Percentiles rank a stretch among this genome's conserved stretches.
These are phyloP conservation scores for Penicillium manginii DNA, from an alignment of 495 filamentous ascomycete genomes.

Conservation along the genomic window DNA sequence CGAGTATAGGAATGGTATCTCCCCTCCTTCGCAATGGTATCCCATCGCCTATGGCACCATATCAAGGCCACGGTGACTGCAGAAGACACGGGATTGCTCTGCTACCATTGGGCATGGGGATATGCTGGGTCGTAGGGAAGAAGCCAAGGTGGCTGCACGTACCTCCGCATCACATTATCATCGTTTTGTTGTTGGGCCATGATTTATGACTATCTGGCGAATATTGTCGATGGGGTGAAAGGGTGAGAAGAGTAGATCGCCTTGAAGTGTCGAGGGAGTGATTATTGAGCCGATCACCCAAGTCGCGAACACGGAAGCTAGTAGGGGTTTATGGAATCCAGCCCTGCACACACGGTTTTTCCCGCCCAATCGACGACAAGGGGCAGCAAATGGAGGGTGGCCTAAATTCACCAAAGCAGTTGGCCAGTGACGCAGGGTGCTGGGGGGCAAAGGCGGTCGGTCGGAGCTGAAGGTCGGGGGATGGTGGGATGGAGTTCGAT, in stretches of 20 bases:
- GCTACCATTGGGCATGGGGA: conserved; percentile 14
- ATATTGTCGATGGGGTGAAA: conserved; percentile 1
- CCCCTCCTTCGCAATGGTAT: background rate
- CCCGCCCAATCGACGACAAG: conserved; percentile 22
- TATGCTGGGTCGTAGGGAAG: conserved; percentile 12
- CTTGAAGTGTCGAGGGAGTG: background rate
- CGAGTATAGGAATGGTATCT: background rate
- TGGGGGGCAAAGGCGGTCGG: conserved; percentile 23
- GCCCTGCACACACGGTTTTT: conserved; percentile 18
- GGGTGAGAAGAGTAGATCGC: conserved; percentile 1
- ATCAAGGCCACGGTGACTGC: background rate
- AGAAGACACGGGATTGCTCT: background rate
- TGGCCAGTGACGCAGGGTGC: conserved; percentile 20
- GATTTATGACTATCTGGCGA: conserved; percentile 16
- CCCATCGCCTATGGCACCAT: background rate
- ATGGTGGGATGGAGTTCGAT: background rate
- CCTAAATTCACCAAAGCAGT: conserved; percentile 28
- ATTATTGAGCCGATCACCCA: conserved; percentile 12
- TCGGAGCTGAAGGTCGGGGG: conserved; percentile 23
- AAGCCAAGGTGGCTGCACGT: conserved; percentile 33
- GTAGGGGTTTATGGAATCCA: conserved; percentile 20
- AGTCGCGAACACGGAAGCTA: conserved; percentile 18
- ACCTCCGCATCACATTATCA: conserved; percentile 77
- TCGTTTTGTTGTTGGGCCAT: conserved; percentile 62
- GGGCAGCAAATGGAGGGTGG: conserved; percentile 11